These are phyloP conservation scores for Trametes gibbosa DNA, from an alignment of 768 basidiomycete species.

Conservation along the genomic window DNA sequence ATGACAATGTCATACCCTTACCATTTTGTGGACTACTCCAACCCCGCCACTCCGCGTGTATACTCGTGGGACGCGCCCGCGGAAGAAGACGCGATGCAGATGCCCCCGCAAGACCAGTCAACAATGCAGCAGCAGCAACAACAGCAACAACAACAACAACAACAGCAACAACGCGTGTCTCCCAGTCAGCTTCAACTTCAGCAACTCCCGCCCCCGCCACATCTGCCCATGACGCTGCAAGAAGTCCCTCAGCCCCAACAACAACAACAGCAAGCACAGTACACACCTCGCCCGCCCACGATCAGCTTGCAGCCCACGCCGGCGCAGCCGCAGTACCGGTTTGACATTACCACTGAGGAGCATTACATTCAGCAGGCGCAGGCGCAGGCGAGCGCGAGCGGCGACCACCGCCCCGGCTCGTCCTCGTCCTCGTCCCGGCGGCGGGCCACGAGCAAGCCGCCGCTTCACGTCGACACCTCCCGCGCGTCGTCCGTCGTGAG, in stretches of 20 bases:
- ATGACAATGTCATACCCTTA: constrained; percentile 24
- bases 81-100: constrained; percentile 11
- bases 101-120: constrained; percentile 9
- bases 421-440: constrained; percentile 9
- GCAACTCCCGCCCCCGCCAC: constrained; percentile 11
- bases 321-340: constrained; percentile 16
- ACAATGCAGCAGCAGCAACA: constrained; percentile 2
- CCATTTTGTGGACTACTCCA: constrained; percentile 24
- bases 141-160: constrained; percentile 7
- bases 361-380: constrained; percentile 15
- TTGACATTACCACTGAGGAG: constrained; percentile 23
- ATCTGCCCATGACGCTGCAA: constrained; percentile 5
- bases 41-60: constrained; percentile 19
- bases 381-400: constrained; percentile 1
- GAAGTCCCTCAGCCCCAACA: constrained; percentile 7
- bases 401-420: constrained; percentile 8
- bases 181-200: constrained; percentile 18
- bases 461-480: constrained; percentile 18
- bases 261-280: constrained; percentile 5
- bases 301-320: constrained; percentile 9
- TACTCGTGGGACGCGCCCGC: constrained; percentile 21
- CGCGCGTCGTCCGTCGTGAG: constrained; percentile 13
- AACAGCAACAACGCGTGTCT: constrained; percentile 10
- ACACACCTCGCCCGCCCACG: constrained; percentile 9
- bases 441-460: constrained; percentile 19